Evolutionary conservation across 73 alveolate species (phyloP).

Genomic region (Stentor roeselii): DNA sequence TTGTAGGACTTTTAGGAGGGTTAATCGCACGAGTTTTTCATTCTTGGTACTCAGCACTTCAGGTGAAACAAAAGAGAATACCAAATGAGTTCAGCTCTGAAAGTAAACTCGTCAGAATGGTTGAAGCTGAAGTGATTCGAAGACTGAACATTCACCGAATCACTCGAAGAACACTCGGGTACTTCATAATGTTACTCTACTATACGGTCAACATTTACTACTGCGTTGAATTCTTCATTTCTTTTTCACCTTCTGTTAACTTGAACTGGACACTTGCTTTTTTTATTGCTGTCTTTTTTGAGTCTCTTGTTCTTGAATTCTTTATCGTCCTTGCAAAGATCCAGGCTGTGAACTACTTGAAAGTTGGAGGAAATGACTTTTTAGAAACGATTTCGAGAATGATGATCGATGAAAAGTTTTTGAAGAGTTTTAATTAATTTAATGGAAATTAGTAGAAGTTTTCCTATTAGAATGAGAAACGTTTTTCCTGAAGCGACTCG

Average conservation of each 20-base stretch:
- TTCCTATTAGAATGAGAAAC: no score
- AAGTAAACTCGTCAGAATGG: not conserved
- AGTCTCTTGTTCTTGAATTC: not conserved
- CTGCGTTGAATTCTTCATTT: not conserved
- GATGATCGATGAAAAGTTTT: not conserved
- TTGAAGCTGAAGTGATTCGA: not conserved
- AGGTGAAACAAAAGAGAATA: not conserved
- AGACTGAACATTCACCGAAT: not conserved
- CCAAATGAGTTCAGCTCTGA: not conserved
- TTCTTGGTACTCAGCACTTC: not conserved
- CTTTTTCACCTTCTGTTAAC: not conserved
- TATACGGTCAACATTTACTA: not conserved
- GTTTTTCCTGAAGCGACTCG: no score
- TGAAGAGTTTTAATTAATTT: not conserved
- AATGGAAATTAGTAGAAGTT: no score
- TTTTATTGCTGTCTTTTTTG: not conserved
- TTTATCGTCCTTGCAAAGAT: not conserved
- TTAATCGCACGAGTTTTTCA: not conserved
- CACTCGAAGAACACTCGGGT: not conserved
- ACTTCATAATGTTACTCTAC: not conserved
- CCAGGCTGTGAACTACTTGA: not conserved
- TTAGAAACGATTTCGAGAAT: not conserved
- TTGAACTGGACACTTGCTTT: not conserved
- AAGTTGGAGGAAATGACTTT: not conserved
- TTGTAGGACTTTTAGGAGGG: not conserved